Evolutionary conservation across 2,329 filamentous ascomycete genomes (phyloP).

Genomic region (Sclerotinia trifoliorum): DNA sequence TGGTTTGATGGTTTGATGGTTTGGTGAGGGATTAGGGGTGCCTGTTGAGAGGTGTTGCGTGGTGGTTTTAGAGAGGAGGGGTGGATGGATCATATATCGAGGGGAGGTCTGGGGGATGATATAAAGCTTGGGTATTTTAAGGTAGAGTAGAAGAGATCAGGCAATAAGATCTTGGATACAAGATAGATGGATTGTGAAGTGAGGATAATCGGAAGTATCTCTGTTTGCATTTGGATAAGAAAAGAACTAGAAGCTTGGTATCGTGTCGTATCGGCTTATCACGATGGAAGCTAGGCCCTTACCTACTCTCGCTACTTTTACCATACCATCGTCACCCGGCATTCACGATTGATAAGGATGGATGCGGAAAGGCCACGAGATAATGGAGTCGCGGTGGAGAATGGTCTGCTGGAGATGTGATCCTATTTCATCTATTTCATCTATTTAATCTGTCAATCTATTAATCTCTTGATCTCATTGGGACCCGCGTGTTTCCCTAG

Average conservation of each 20-base stretch:
- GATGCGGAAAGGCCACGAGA: not conserved
- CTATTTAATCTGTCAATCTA: too few species aligned
- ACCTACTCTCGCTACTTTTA: too few species aligned
- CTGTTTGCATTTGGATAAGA: not conserved
- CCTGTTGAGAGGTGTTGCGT: not conserved
- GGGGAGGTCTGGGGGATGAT: not conserved
- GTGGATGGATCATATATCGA: not conserved
- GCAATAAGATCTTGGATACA: not conserved
- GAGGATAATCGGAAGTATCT: not conserved
- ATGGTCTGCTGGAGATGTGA: not conserved
- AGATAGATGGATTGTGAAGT: not conserved
- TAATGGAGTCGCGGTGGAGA: conserved; percentile 2
- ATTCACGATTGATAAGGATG: not conserved
- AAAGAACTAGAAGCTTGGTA: not conserved
- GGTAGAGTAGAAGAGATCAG: too few species aligned
- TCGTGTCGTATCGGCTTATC: not conserved
- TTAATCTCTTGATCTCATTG: not conserved
- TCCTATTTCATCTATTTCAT: not conserved
- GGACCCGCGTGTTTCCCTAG: not conserved
- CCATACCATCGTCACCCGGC: not conserved
- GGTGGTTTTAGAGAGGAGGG: too few species aligned
- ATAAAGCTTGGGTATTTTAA: too few species aligned
- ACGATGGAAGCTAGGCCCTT: not conserved
- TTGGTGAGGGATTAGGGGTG: not conserved
- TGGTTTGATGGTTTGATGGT: not conserved